Evolutionary conservation across 768 basidiomycete species (phyloP).

Genomic region (Kondoa malvinella): DNA sequence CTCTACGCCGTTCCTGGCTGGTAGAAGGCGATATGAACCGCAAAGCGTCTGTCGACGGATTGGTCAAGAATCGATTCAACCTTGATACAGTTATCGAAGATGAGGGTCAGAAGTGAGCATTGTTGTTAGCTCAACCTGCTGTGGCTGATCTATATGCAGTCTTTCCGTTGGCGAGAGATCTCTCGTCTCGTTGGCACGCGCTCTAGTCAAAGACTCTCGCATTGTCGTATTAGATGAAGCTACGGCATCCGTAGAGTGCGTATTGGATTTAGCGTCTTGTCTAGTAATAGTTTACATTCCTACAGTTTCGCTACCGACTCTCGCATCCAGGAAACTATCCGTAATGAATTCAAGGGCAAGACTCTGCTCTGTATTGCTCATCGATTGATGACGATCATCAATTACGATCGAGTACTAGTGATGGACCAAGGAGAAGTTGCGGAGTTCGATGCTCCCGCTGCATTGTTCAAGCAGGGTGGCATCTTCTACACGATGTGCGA

Average conservation of each 20-base stretch:
- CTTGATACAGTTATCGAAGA: constrained; percentile 71
- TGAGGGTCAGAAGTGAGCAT: constrained; percentile 42
- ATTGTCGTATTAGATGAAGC: constrained; percentile 77
- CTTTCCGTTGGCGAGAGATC: constrained; percentile 42
- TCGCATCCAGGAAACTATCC: constrained; percentile 80
- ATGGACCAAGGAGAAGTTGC: constrained; percentile 60
- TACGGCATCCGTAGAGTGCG: constrained; percentile 29
- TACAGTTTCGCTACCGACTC: constrained; percentile 51
- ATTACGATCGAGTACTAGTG: constrained; percentile 76
- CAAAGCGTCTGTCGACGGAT: constrained; percentile 15
- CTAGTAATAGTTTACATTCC: neutral
- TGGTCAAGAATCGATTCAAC: constrained; percentile 44
- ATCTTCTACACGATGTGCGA: constrained; percentile 51
- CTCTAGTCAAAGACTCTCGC: constrained; percentile 66
- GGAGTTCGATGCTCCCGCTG: constrained; percentile 33
- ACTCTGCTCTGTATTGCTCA: constrained; percentile 78
- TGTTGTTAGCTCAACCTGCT: constrained; percentile 7
- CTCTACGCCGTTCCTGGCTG: constrained; percentile 65
- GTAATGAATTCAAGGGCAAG: constrained; percentile 55
- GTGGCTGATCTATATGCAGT: constrained; percentile 33
- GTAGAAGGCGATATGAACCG: constrained; percentile 40
- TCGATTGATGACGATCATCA: constrained; percentile 32
- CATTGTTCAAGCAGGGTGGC: constrained; percentile 40
- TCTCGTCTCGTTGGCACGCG: constrained; percentile 71
- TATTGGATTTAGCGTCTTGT: neutral